Evolutionary conservation across 371 early-diverging fungal species (phyloP), one percentile per base, ranked within the genome.

Genomic region (Conidiobolus incongruus): DNA sequence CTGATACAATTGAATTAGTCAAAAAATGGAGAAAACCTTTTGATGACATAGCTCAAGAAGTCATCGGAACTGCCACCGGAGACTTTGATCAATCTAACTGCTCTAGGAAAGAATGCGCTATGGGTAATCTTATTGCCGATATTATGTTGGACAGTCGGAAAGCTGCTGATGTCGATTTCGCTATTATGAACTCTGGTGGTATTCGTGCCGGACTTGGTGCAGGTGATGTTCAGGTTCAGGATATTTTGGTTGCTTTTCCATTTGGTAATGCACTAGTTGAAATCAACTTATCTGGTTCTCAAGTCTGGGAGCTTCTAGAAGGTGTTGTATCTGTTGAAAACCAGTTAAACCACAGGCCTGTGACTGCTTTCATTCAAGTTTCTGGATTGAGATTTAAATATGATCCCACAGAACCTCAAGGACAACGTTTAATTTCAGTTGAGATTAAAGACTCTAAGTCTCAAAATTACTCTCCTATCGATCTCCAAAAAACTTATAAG

Each of bases 81-180:
- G 38, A 45, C 15, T 63, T 64, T 53, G 50, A 54, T 46, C 47
- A 52, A 37, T 24, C 12, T 4, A 45, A 36, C 36, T 68, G 68
- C 50, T 49, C 56, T 29, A 43, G 45, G n/a, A 45, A 50, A 26
- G 63, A 70, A 45, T 74, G 75, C 44, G 54, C 59, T 4, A 47
- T 68, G 42, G 73, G 73, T 11, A 58, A 67, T 46, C 26, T 72
- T 37, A 51, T 67, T 1, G 49, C 72, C 1, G 73, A 74, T 50
- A 52, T 65, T 16, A 66, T 70, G 63, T 45, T 65, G n/a, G 40
- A 47, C 1, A 53, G 23, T 10, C 45, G 42, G 28, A 43, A 51
- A 0, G 47, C 51, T 44, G 43, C 52, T 16, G 48, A 54, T 46
- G 46, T 52, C 13, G 47, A 53, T 51, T 19, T 52, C 4, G 68